phyloP scores from a whole-genome alignment of 768 basidiomycete genomes.

The Collybia nuda region DNA sequence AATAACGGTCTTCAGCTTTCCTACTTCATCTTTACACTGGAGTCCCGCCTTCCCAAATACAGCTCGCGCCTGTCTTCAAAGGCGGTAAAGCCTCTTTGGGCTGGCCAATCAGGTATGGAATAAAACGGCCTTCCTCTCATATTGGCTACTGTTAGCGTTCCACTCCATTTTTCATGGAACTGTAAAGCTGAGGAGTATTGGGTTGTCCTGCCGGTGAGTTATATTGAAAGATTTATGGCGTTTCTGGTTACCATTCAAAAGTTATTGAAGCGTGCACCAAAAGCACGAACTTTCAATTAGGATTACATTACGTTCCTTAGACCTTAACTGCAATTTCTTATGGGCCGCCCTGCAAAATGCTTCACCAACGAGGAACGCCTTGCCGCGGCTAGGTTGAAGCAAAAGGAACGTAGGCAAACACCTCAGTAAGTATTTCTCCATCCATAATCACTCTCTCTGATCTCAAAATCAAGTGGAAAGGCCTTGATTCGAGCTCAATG shows the following conservation, averaged over 20 bases:
- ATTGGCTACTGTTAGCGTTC: neutral
- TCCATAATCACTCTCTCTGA: neutral
- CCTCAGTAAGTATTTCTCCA: constrained; percentile 1
- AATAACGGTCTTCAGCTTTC: no score
- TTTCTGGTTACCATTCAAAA: neutral
- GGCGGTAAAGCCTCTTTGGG: neutral
- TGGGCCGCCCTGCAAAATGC: neutral
- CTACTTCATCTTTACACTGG: no score
- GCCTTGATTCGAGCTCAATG: neutral
- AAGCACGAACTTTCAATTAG: neutral
- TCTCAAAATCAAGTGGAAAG: neutral
- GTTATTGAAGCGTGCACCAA: constrained; percentile 1
- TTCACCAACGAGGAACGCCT: neutral
- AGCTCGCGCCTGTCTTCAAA: no score
- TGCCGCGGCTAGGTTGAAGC: constrained; percentile 1
- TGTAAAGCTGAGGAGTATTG: constrained; percentile 1
- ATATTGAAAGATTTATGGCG: neutral
- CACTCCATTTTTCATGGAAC: neutral
- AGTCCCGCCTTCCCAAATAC: no score
- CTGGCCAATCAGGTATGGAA: constrained; percentile 1
- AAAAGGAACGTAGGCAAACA: neutral
- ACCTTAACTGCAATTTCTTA: neutral
- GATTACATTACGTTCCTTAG: neutral
- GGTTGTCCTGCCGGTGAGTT: neutral
- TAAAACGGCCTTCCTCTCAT: constrained; percentile 2